Evolutionary conservation across 225 moss, liverwort and hornwort genomes (phyloP), one percentile per base, ranked within the genome.

Genomic region (Polytrichum commune): DNA sequence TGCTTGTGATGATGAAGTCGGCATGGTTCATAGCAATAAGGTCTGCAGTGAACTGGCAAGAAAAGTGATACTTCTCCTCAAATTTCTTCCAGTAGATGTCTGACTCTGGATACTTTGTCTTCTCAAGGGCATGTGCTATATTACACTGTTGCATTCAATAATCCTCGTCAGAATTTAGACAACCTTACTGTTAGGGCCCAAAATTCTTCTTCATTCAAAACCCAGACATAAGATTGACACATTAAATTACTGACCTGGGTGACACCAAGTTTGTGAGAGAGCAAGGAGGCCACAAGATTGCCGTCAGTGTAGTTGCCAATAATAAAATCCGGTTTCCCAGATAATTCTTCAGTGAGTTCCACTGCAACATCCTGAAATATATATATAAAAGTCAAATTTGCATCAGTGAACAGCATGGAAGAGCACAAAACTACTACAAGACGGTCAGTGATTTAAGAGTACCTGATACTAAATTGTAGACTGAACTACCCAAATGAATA

Each of bases 61-160:
- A 92, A 29, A 96, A 96, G 73, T 96, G 96, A 53, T 96, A 96
- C 66, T 93, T 93, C 61, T 89, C 96, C 33, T 96, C 96, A 54
- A 79, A 96, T 8, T 86, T 79, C 74, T 81, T 77, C 96, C 96
- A 96, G 68, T 86, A 96, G 27, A 91, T 90, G 72, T 93, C 96
- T 10, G 96, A 96, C 53, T 93, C 96, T 61, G 93, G 96, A 60
- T 96, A 96, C 76, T 96, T 96, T 0, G 96, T 96, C 75, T 93
- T 96, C 86, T 96, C 96, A 55, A 96, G 77, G 20, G 96, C 96
- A 76, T 96, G 96, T 18, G 96, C 96, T 75, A 96, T 96, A 74
- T 78, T 96, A 75, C 96, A 88, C 96, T 96, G 85, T 64, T 67
- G 71, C 24, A 71, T 71, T 18, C 32, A 19, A n/a, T 62, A 68